phyloP scores from a whole-genome alignment of 352 stramenopile genomes.

The Phytophthora fragariae region DNA sequence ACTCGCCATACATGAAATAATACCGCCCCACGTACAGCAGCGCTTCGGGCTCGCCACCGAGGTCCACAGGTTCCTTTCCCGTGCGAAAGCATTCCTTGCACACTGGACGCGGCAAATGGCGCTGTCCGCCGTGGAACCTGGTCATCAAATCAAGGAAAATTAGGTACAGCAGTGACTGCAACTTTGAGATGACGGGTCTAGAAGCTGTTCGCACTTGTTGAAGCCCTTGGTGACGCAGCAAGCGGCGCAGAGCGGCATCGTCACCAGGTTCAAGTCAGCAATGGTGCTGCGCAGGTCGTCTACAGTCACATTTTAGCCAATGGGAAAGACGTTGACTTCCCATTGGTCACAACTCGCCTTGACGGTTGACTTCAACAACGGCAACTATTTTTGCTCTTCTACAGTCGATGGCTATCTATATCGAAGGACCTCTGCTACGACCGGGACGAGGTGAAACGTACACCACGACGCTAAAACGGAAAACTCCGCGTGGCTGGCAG shows the following conservation, averaged over 20 bases:
- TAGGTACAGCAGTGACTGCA: not conserved
- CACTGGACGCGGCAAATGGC: slow-evolving; percentile 55
- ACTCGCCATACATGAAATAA: not conserved
- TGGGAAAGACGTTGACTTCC: not conserved
- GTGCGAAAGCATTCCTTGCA: slow-evolving; percentile 81
- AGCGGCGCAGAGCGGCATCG: slow-evolving; percentile 78
- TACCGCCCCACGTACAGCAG: slow-evolving; percentile 21
- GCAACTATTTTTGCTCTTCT: slow-evolving; percentile 23
- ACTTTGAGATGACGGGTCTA: not conserved
- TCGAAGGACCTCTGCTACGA: not conserved
- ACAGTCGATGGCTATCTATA: slow-evolving; percentile 3
- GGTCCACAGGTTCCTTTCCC: slow-evolving; percentile 47
- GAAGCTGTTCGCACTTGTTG: slow-evolving; percentile 62
- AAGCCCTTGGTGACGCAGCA: slow-evolving; percentile 79
- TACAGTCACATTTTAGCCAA: slow-evolving; percentile 41
- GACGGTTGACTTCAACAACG: slow-evolving; percentile 18
- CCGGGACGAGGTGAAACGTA: slow-evolving; percentile 22
- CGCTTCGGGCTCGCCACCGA: slow-evolving; percentile 40
- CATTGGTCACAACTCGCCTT: slow-evolving; percentile 26
- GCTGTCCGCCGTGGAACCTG: slow-evolving; percentile 72
- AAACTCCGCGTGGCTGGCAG: slow-evolving; percentile 18
- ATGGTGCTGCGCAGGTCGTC: slow-evolving; percentile 12
- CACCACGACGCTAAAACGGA: slow-evolving; percentile 29
- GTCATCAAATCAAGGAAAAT: slow-evolving; percentile 15
- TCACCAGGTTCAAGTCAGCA: slow-evolving; percentile 23